Base-by-base conservation (phyloP, 176 grass and related monocot genomes). In the Triticum urartu region DNA sequence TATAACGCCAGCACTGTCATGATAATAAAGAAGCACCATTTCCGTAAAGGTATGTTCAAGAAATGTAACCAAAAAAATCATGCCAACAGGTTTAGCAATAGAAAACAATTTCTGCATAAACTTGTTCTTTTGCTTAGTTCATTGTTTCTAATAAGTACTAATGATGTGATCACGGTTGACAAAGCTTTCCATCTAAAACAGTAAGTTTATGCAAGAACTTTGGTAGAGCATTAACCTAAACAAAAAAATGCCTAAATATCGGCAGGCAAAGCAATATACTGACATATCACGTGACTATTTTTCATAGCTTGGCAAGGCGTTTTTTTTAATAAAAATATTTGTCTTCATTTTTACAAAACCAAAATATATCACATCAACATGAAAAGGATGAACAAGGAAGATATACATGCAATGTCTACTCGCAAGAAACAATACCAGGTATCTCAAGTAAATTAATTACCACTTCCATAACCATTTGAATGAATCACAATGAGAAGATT, bases 111-210 rank as follows among this genome's bases (percentile, higher is more conserved):
- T 26, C 18, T 65, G 14, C 26, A 52, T 18, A 17, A 77, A 73
- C 25, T 42, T 21, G 14, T 60, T 48, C 45, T 5, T 14, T 48
- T 48, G 45, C 45, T 48, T 48, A 54, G 50, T 54, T 68, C n/a
- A 28, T 36, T 68, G 33, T 56, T 68, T 14, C 35, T n/a, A 65
- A 34, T 18, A 66, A 59, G 45, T 33, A 70, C 11, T 21, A 36
- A 45, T 72, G 61, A 81, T 25, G 43, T 69, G 24, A 75, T 30
- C 35, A 70, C 15, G 48, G 21, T 69, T 76, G 30, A 30, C 24
- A 58, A 45, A 42, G 18, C 25, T 61, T 79, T 79, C 75, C 33
- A 75, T 48, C 48, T 48, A 68, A 79, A 88, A 79, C 50, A 72
- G 3, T 11, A 64, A 50, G 64, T 10, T 13, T 18, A 63, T 84